Conservation (phyloP, 2,329 filamentous ascomycete species). For the Aspergillus terreus region DNA sequence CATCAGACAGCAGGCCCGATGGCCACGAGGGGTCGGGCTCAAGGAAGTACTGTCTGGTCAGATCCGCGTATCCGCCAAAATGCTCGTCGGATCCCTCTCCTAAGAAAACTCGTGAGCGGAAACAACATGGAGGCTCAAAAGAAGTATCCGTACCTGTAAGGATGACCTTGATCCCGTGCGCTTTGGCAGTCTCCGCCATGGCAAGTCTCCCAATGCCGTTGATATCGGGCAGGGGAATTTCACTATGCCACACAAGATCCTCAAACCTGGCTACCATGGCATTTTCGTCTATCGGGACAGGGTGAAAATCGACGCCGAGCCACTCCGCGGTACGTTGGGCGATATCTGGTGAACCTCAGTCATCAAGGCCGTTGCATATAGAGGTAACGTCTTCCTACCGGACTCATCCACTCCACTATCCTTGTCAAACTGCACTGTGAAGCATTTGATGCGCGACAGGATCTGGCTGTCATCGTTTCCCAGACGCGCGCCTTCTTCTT, state of each 20-base stretch:
- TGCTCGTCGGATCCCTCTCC: slow-evolving; percentile 1
- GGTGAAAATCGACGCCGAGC: slow-evolving; percentile 45
- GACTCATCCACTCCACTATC: slow-evolving; percentile 51
- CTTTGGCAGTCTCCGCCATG: slow-evolving; percentile 44
- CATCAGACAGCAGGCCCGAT: slow-evolving; percentile 12
- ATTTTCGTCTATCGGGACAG: slow-evolving; percentile 43
- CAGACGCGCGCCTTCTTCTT: slow-evolving; percentile 40
- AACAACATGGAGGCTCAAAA: too few relatives aligned
- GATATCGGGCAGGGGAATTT: slow-evolving; percentile 48
- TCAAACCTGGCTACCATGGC: slow-evolving; percentile 42
- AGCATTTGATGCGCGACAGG: slow-evolving; percentile 41
- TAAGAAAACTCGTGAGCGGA: not conserved
- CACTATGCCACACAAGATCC: slow-evolving; percentile 44
- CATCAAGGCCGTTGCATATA: not conserved
- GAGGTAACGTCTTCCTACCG: slow-evolving; percentile 18
- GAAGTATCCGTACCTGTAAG: slow-evolving; percentile 41
- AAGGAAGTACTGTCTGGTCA: slow-evolving; percentile 44
- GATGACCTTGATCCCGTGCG: slow-evolving; percentile 52
- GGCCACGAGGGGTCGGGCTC: slow-evolving; percentile 45
- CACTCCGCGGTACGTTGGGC: slow-evolving; percentile 45
- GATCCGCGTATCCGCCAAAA: not conserved
- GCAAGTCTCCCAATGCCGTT: slow-evolving; percentile 53
- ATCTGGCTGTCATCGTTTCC: slow-evolving; percentile 39
- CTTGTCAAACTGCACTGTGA: slow-evolving; percentile 51
- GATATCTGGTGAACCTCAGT: not conserved